Conservation (phyloP, 2,329 filamentous ascomycete genomes). For the Trichophyton verrucosum region DNA sequence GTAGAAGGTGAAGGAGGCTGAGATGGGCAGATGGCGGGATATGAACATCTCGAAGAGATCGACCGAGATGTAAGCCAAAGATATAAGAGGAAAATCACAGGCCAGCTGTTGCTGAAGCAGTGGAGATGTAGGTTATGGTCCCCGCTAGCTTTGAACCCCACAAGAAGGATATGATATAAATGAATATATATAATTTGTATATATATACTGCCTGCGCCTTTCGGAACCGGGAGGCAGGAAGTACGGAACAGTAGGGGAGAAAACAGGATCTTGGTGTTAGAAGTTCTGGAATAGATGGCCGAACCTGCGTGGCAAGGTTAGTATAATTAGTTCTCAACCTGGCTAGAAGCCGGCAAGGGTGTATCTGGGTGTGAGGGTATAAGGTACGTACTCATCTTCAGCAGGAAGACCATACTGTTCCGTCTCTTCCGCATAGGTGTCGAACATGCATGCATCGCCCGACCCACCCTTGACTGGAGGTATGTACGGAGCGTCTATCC, state of each 20-base stretch:
- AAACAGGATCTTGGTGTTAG: slow-evolving; percentile 28
- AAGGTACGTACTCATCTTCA: slow-evolving; percentile 65
- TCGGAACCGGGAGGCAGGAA: not conserved
- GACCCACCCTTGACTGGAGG: slow-evolving; percentile 87
- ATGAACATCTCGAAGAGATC: not conserved
- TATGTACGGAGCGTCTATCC: slow-evolving; percentile 96
- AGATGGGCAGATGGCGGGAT: not conserved
- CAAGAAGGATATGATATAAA: not conserved
- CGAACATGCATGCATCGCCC: slow-evolving; percentile 93
- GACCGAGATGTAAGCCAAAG: not conserved
- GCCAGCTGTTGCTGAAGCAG: slow-evolving; percentile 6
- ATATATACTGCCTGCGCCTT: too few species aligned
- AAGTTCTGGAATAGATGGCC: slow-evolving; percentile 67
- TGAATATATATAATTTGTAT: not conserved
- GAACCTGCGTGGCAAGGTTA: slow-evolving; percentile 39
- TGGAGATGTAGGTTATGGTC: not conserved
- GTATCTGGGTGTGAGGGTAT: not conserved
- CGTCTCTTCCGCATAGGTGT: slow-evolving; percentile 93
- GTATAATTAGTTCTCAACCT: not conserved
- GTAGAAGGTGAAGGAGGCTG: not conserved
- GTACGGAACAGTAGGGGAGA: not conserved
- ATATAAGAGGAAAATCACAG: slow-evolving; percentile 1
- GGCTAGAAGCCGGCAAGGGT: not conserved
- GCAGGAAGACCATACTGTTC: slow-evolving; percentile 75
- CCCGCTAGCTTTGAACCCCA: not conserved